Conservation (phyloP, 805 yeast species). For the Metschnikowia gelsemii region DNA sequence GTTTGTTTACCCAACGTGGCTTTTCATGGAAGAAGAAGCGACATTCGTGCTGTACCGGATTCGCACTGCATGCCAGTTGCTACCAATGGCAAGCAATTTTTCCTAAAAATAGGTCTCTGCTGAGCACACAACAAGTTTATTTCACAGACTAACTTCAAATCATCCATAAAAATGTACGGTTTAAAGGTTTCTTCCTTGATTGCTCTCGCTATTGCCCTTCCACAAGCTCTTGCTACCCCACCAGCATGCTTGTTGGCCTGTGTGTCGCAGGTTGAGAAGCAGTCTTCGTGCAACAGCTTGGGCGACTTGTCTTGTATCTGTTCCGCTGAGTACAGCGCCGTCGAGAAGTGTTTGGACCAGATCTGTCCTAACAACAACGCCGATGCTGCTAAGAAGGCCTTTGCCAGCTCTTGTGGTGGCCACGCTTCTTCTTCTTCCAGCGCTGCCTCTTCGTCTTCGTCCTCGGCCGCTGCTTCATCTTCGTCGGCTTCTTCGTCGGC, state of each 20-base stretch:
- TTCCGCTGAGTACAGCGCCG: constrained; percentile 48
- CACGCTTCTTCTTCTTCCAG: constrained; percentile 39
- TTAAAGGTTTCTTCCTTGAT: constrained; percentile 19
- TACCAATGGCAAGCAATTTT: constrained; percentile 2
- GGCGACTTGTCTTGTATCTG: constrained; percentile 71
- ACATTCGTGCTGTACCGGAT: constrained; percentile 7
- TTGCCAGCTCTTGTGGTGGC: constrained; percentile 52
- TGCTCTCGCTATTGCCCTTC: constrained; percentile 41
- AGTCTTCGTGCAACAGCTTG: constrained; percentile 56
- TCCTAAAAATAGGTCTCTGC: constrained; percentile 2
- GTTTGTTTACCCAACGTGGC: constrained; percentile 12
- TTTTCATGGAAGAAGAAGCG: neutral
- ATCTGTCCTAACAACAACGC: constrained; percentile 68
- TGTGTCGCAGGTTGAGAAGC: constrained; percentile 67
- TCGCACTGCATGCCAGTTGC: constrained; percentile 8
- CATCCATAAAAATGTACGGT: constrained; percentile 12
- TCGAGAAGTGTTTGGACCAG: constrained; percentile 61
- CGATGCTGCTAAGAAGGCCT: constrained; percentile 57
- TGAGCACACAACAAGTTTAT: neutral
- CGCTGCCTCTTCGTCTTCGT: constrained; percentile 24
- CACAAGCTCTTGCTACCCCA: constrained; percentile 64
- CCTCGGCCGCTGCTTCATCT: constrained; percentile 22
- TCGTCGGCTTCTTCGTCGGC: constrained; percentile 7
- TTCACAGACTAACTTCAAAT: neutral
- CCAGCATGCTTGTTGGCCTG: constrained; percentile 93